phyloP scores from a whole-genome alignment of 495 filamentous ascomycete species.

The Aspergillus sparsus region DNA sequence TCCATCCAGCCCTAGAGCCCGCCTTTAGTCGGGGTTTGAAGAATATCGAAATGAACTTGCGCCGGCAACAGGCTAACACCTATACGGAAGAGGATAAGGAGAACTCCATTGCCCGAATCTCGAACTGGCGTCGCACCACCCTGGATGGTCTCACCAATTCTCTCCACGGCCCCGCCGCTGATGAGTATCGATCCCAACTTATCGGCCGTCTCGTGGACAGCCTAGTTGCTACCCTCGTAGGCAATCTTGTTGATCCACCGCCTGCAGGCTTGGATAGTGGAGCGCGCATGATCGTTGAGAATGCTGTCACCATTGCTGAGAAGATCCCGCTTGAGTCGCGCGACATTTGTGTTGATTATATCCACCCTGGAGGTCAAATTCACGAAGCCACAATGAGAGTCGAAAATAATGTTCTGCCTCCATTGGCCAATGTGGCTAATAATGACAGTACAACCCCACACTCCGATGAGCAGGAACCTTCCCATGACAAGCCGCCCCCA shows the following conservation, averaged over 20 bases:
- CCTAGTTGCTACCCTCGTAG: constrained; percentile 67
- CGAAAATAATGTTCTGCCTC: constrained; percentile 69
- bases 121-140: constrained; percentile 91
- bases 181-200: constrained; percentile 63
- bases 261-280: constrained; percentile 77
- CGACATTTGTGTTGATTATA: constrained; percentile 85
- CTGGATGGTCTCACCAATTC: constrained; percentile 81
- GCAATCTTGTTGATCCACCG: constrained; percentile 72
- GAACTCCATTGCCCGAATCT: constrained; percentile 79
- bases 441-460: constrained; percentile 44
- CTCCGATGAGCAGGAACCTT: constrained; percentile 44
- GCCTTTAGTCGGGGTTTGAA: constrained; percentile 77
- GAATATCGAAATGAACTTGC: constrained; percentile 85
- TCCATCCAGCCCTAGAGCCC: constrained; percentile 83
- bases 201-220: constrained; percentile 67
- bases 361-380: constrained; percentile 68
- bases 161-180: constrained; percentile 64
- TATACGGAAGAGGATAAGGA: constrained; percentile 85
- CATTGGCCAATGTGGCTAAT: constrained; percentile 58
- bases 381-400: constrained; percentile 76
- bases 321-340: constrained; percentile 90
- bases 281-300: constrained; percentile 88
- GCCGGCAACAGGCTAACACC: constrained; percentile 65
- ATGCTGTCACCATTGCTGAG: constrained; percentile 80
- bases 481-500: constrained; percentile 24